Evolutionary conservation across 2,329 filamentous ascomycete genomes (phyloP), one percentile per base, ranked within the genome.

Genomic region (Paecilomyces fulvus): DNA sequence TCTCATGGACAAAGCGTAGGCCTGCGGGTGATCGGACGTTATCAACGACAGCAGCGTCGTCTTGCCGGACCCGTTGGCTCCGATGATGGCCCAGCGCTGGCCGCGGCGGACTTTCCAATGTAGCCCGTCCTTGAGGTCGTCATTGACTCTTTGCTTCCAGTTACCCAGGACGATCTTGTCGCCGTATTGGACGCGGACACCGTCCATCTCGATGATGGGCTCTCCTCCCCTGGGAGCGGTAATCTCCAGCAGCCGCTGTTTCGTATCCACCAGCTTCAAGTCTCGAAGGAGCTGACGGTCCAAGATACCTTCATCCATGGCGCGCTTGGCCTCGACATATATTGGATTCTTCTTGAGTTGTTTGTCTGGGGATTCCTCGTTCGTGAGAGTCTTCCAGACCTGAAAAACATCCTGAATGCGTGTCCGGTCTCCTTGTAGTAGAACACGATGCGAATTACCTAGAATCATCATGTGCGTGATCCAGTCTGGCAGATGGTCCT

Each of bases 1-100:
- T 63, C 83, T 87, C 59, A 99, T 87, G 0, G 92, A 92, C 23
- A 92, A 83, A 0, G 89, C 90, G 70, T 97, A 99, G 0, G 92
- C 86, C 71, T 97, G 92, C 0, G 94, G 94, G 65, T 99, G 94
- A 67, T 99, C 94, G 0, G 92, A 97, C 58, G 90, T 95, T 58
- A 99, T 88, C 5, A 99, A 80, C 4, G 91, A 94, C 28, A 97
- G 82, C 43, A 99, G 81, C 0, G 94, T 99, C 0, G 94, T 99
- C 77, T 99, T 99, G 17, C 94, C 94, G 0, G 90, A 96, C 11
- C 82, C 94, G 64, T 99, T 97, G 30, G 92, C 88, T 0, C 94
- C 94, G 67, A 99, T 94, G 17, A 97, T 83, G 2, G 89, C 92
- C 88, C 91, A 96, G 60, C 92, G 84, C 69, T 96, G 85, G 23